phyloP scores from a whole-genome alignment of 371 early-diverging fungal genomes.

The Sporodiniella umbellata region DNA sequence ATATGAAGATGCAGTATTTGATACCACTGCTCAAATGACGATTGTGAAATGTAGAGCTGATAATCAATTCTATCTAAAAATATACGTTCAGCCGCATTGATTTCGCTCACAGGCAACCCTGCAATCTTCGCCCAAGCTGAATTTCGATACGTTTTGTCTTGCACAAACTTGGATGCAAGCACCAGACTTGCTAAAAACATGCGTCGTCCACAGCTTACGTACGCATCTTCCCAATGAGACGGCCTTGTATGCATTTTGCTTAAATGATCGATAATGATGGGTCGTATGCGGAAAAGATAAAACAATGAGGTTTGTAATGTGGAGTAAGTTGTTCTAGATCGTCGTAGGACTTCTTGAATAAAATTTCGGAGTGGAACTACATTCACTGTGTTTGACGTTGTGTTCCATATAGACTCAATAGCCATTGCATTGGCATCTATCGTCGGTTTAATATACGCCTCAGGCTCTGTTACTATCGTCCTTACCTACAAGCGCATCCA shows the following conservation, averaged over 20 bases:
- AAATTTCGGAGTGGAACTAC: slow-evolving; percentile 62
- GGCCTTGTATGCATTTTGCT: slow-evolving; percentile 15
- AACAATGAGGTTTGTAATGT: slow-evolving; percentile 72
- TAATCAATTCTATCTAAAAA: slow-evolving; percentile 70
- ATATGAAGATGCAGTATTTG: slow-evolving; percentile 53
- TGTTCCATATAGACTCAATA: slow-evolving; percentile 55
- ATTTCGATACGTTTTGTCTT: slow-evolving; percentile 73
- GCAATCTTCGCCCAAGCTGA: slow-evolving; percentile 79
- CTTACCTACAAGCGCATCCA: slow-evolving; percentile 28
- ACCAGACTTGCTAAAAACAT: slow-evolving; percentile 72
- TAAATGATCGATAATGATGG: slow-evolving; percentile 21
- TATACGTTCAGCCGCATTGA: slow-evolving; percentile 68
- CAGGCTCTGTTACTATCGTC: too few species aligned
- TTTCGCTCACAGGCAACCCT: slow-evolving; percentile 64
- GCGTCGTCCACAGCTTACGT: slow-evolving; percentile 65
- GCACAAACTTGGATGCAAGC: slow-evolving; percentile 71
- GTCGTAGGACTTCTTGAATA: slow-evolving; percentile 72
- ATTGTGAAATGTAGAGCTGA: slow-evolving; percentile 59
- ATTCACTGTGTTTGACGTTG: slow-evolving; percentile 2
- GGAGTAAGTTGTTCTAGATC: slow-evolving; percentile 75
- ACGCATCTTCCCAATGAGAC: slow-evolving; percentile 34
- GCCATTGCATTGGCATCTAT: slow-evolving; percentile 56
- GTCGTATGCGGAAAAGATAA: slow-evolving; percentile 58
- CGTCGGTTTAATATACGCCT: neutral
- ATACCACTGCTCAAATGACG: slow-evolving; percentile 66